Evolutionary conservation across 2,329 filamentous ascomycete genomes (phyloP), one percentile per base, ranked within the genome.

Genomic region (Trichophyton mentagrophytes): DNA sequence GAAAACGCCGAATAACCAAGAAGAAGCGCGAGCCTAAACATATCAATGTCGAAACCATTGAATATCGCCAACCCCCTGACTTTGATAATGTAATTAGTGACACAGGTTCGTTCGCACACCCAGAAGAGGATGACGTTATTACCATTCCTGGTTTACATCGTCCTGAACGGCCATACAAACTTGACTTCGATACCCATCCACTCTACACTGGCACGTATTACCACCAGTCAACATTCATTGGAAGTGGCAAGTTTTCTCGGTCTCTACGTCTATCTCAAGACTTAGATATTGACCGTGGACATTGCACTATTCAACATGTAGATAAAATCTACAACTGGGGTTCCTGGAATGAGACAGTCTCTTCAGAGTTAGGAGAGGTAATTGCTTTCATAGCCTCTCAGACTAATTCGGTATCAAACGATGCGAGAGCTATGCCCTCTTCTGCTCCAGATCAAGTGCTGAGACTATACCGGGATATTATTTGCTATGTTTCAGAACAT

Each of bases 311-410:
- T 20, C 64, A 66, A 6, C 63, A 77, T 36, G 68, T 68, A 13
- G 67, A 70, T 22, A 65, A 68, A 36, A 67, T 61, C 2, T 69
- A 75, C 61, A 71, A 72, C 59, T 85, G 81, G 77, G 75, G 77
- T 27, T 67, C 76, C 3, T 85, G 82, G 82, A 79, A 77, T 59
- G 82, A 85, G 57, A 74, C 76, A 11, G 77, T 82, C 1, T 79
- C 76, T 33, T 77, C 78, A 1, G 74, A 78, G 47, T 62, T 82
- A 22, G 71, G 69, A 3, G 61, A 65, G 22, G 69, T 75, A 1
- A 72, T 78, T 47, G 62, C 69, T 9, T 61, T 62, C 8, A 70
- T 78, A 25, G 62, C 68, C 22, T 65, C 68, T 40, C 61, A 62
- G 15, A 30, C 67, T 17, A 69, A 67, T 33, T 11, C 66, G 22